Evolutionary conservation across 208 protist genomes (phyloP), one percentile per base, ranked within the genome.

Genomic region (Trypanosoma conorhini): DNA sequence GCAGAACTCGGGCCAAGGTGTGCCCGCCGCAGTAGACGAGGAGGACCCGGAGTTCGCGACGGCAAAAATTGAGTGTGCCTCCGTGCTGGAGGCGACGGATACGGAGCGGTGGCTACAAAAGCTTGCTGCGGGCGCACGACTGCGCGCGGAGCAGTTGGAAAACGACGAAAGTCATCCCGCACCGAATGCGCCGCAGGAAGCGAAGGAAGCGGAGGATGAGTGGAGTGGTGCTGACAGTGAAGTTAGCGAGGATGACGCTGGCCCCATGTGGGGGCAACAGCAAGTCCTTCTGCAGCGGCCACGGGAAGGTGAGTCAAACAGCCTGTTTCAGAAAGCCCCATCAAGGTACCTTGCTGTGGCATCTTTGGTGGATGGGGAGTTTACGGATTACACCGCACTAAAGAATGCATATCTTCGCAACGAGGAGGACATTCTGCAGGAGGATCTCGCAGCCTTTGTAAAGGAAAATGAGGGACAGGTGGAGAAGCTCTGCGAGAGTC

Each of bases 331-430:
- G 60, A 81, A 87, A 55, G 78, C 84, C 7, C 88, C 89, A 8
- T 87, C 86, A 50, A 84, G 89, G 26, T 94, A 94, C 76, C 86
- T 92, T 33, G 86, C 87, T 30, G 83, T 97, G 59, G 87, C 87
- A 26, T 95, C 92, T 8, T 80, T 95, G 48, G 89, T 95, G 19
- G 87, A 95, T 62, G 88, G 87, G 17, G 89, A 97, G 74, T 97
- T 97, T 51, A 89, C 86, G 0, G 92, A 97, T 72, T 97, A 97
- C 81, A 86, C 82, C 5, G 83, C 89, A 21, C 71, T 97, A 30
- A 83, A 86, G 60, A 87, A 86, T 52, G 89, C 89, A 1, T 97
- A 95, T 78, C 69, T 91, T 54, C 84, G 83, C 8, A 74, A 85
- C 64, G 89, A 94, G 46, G 92, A 97, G 70, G 89, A 92, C 26